These are phyloP conservation scores for Xanthoconium purpureum DNA, from an alignment of 768 basidiomycete species.

Conservation along the genomic window DNA sequence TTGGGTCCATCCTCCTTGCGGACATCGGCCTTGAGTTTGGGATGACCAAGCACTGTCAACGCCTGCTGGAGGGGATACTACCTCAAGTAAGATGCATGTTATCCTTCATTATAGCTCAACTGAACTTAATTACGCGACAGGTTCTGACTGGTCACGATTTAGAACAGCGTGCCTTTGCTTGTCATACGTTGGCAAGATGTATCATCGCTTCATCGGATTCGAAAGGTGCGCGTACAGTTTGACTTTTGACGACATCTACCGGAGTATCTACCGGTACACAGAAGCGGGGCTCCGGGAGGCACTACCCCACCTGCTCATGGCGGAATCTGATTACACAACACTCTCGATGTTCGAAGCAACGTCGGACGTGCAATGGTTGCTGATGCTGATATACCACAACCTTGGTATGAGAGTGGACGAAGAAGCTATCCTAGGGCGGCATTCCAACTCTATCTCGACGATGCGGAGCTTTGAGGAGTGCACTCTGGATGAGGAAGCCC, in stretches of 20 bases:
- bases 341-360: conserved; percentile 59
- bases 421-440: conserved; percentile 50
- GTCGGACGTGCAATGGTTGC: conserved; percentile 68
- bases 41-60: conserved; percentile 61
- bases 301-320: conserved; percentile 54
- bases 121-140: conserved; percentile 34
- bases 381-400: conserved; percentile 72
- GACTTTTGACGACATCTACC: background rate
- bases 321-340: conserved; percentile 62
- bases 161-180: conserved; percentile 74
- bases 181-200: conserved; percentile 71
- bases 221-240: conserved; percentile 36
- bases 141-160: conserved; percentile 68
- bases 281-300: conserved; percentile 50
- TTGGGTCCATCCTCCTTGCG: conserved; percentile 68
- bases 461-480: conserved; percentile 41
- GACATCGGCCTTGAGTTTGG: conserved; percentile 78
- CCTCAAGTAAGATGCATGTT: conserved; percentile 57
- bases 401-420: conserved; percentile 53
- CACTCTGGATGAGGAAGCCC: conserved; percentile 50
- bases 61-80: conserved; percentile 73
- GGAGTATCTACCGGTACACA: conserved; percentile 15
- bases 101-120: background rate
- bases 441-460: conserved; percentile 43
- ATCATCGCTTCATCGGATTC: conserved; percentile 57